A percentile compares a stretch with the other conserved stretches of the same genome.
Conservation (phyloP, 495 filamentous ascomycete genomes). For the Neurospora sublineolata region DNA sequence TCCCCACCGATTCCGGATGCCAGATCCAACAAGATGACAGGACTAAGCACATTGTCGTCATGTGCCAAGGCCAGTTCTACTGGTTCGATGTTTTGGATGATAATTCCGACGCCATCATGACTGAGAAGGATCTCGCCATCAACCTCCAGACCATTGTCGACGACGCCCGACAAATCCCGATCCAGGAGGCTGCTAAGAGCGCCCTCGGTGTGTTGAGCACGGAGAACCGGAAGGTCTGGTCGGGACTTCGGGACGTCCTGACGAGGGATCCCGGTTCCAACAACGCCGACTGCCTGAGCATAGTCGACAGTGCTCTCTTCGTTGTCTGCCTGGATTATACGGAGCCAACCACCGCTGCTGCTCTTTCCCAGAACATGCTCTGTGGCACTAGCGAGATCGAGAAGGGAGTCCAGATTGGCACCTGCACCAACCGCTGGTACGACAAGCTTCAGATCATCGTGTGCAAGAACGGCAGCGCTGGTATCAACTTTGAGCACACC, state of each 20-base stretch:
- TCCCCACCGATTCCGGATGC: constrained; percentile 91
- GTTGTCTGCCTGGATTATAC: constrained; percentile 86
- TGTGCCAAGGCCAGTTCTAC: constrained; percentile 95
- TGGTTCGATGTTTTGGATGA: constrained; percentile 98
- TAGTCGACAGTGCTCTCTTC: constrained; percentile 91
- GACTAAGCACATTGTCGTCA: constrained; percentile 83
- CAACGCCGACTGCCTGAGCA: constrained; percentile 86
- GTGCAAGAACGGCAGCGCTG: constrained; percentile 94
- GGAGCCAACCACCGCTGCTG: constrained; percentile 64
- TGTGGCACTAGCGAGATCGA: constrained; percentile 89
- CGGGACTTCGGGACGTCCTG: constrained; percentile 77
- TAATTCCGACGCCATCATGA: constrained; percentile 93
- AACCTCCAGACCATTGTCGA: constrained; percentile 89
- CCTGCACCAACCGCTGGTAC: constrained; percentile 97
- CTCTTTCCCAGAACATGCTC: constrained; percentile 94
- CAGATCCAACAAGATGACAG: constrained; percentile 87
- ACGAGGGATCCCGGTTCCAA: constrained; percentile 79
- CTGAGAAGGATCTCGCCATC: constrained; percentile 81
- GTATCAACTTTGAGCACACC: constrained; percentile 98
- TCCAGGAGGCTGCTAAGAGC: constrained; percentile 88
- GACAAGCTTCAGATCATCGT: constrained; percentile 99
- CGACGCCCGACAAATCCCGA: constrained; percentile 77
- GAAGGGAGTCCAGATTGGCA: constrained; percentile 88
- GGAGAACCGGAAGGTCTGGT: constrained; percentile 94
- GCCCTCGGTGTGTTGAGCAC: constrained; percentile 90